Percentiles rank a stretch among this genome's conserved stretches.
These are phyloP conservation scores for Phytophthora sp. DNA, from an alignment of 352 stramenopile species.

Conservation along the genomic window DNA sequence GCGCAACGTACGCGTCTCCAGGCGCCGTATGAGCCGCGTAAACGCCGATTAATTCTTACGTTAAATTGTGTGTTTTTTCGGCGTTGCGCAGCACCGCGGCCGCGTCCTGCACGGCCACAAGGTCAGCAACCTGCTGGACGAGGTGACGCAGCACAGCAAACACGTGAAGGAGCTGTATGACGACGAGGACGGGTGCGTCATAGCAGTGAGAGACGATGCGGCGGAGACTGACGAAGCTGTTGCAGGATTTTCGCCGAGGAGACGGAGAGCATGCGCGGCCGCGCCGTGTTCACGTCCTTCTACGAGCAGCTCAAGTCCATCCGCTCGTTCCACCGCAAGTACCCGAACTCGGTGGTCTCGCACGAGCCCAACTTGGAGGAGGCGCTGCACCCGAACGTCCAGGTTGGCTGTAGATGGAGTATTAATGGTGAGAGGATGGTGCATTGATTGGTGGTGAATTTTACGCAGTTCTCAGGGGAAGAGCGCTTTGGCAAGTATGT, in stretches of 20 bases:
- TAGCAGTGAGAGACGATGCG: background rate
- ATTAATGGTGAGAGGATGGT: too few relatives aligned
- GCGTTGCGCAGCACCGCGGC: conserved; percentile 59
- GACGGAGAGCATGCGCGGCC: conserved; percentile 76
- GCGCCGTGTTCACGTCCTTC: conserved; percentile 87
- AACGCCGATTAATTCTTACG: background rate
- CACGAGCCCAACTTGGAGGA: conserved; percentile 73
- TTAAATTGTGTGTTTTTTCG: conserved; percentile 4
- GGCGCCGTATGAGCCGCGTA: background rate
- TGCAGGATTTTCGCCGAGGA: conserved; percentile 78
- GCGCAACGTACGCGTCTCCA: conserved; percentile 65
- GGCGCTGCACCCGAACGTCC: conserved; percentile 63
- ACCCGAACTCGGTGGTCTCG: conserved; percentile 68
- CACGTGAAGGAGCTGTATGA: conserved; percentile 84
- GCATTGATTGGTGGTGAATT: too few relatives aligned
- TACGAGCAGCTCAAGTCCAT: conserved; percentile 90
- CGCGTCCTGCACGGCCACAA: conserved; percentile 86
- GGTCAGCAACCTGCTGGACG: conserved; percentile 80
- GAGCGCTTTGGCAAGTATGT: conserved; percentile 91
- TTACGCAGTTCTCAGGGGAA: conserved; percentile 91
- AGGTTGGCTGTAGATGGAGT: too few relatives aligned
- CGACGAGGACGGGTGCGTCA: conserved; percentile 77
- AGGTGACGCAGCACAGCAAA: conserved; percentile 68
- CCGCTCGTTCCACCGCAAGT: conserved; percentile 86
- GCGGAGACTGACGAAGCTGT: too few relatives aligned